Percentiles rank a stretch among this genome's conserved stretches.
phyloP scores from a whole-genome alignment of 2,329 filamentous ascomycete species.

The Myotisia sp. region DNA sequence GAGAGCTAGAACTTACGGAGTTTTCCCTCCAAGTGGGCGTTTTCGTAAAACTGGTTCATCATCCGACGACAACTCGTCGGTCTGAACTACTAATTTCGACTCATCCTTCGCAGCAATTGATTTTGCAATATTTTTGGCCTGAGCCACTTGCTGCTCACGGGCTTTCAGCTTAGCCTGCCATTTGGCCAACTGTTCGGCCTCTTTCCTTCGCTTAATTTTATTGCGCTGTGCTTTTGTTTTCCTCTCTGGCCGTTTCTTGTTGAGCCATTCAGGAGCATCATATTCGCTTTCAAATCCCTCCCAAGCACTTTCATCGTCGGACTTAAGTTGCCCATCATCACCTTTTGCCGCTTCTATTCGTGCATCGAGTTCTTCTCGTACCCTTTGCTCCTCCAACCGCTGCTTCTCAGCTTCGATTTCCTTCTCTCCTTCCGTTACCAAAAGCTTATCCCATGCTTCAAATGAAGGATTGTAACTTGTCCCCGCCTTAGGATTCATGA shows the following conservation, averaged over 20 bases:
- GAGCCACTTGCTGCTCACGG: conserved; percentile 55
- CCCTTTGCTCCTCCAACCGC: conserved; percentile 52
- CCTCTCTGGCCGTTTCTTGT: conserved; percentile 61
- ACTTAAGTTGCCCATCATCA: conserved; percentile 59
- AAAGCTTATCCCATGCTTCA: conserved; percentile 65
- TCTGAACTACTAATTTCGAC: conserved; percentile 26
- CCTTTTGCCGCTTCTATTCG: conserved; percentile 59
- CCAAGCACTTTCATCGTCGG: conserved; percentile 84
- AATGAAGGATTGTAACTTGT: conserved; percentile 89
- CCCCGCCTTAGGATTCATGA: conserved; percentile 63
- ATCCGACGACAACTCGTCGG: conserved; percentile 31
- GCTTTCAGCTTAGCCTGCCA: conserved; percentile 63
- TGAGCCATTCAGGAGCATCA: conserved; percentile 48
- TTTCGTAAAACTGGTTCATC: conserved; percentile 53
- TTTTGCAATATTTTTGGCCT: conserved; percentile 54
- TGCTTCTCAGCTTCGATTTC: conserved; percentile 66
- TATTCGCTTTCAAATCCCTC: conserved; percentile 73
- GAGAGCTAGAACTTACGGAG: conserved; percentile 23
- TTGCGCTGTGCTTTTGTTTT: conserved; percentile 82
- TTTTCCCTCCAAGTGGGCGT: conserved; percentile 56
- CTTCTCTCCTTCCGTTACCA: conserved; percentile 61
- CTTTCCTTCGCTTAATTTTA: conserved; percentile 75
- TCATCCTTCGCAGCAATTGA: conserved; percentile 36
- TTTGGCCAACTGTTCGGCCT: conserved; percentile 61
- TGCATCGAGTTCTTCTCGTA: conserved; percentile 53